A percentile compares a stretch with the other conserved stretches of the same genome.
These are phyloP conservation scores for Pichia inconspicua DNA, from an alignment of 1,139 yeast species.

Conservation along the genomic window DNA sequence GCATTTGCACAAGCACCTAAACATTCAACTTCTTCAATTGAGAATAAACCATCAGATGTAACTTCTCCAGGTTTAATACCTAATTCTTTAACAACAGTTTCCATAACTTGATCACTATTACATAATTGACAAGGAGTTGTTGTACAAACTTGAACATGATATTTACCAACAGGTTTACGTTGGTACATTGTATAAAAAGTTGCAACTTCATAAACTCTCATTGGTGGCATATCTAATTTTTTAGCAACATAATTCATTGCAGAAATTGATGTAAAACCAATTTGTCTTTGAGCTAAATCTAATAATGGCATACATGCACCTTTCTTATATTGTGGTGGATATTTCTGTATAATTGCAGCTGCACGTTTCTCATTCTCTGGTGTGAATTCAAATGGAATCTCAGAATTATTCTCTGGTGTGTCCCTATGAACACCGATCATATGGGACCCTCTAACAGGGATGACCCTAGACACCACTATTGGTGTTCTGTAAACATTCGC, in stretches of 20 bases:
- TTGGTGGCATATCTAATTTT: conserved; percentile 82
- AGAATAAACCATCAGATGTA: conserved; percentile 67
- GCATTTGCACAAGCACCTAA: conserved; percentile 91
- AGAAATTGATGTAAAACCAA: conserved; percentile 78
- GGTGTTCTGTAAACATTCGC: no score
- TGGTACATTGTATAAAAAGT: conserved; percentile 91
- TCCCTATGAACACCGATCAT: conserved; percentile 63
- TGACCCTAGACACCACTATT: not conserved
- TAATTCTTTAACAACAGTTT: conserved; percentile 56
- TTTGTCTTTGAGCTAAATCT: conserved; percentile 83
- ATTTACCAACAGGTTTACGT: conserved; percentile 82
- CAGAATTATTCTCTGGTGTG: conserved; percentile 57
- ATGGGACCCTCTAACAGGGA: conserved; percentile 19
- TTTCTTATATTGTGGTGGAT: conserved; percentile 82
- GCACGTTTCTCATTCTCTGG: conserved; percentile 66
- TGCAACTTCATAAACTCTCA: conserved; percentile 93
- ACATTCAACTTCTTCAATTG: conserved; percentile 85
- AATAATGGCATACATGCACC: conserved; percentile 84
- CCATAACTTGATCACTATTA: conserved; percentile 72
- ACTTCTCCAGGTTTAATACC: conserved; percentile 73
- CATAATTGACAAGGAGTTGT: conserved; percentile 88
- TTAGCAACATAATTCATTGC: conserved; percentile 93
- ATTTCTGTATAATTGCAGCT: conserved; percentile 64
- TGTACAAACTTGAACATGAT: conserved; percentile 79
- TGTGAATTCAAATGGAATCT: conserved; percentile 65